phyloP scores from a whole-genome alignment of 305 asterid species.

The Fraxinus platypoda region DNA sequence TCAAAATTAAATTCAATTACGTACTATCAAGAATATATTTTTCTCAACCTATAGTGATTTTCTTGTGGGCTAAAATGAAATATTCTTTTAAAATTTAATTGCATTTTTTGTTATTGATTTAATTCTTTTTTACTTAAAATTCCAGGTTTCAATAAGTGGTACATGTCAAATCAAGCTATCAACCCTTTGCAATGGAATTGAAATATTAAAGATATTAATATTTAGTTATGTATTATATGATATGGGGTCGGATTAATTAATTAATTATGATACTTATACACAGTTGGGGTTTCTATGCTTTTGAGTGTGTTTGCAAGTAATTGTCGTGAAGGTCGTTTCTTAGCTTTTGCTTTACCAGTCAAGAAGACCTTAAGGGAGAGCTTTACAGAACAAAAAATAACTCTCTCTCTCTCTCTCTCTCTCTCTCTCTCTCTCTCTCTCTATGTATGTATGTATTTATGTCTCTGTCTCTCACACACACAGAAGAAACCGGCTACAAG shows the following conservation, averaged over 20 bases:
- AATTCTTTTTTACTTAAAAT: neutral
- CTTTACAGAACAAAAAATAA: neutral
- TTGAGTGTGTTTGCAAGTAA: slow-evolving; percentile 4
- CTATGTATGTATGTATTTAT: neutral
- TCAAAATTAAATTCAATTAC: too few relatives aligned
- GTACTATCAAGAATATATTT: neutral
- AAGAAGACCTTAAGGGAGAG: slow-evolving; percentile 34
- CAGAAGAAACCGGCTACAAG: slow-evolving; percentile 29
- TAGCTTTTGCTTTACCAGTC: slow-evolving; percentile 74
- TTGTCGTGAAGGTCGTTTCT: slow-evolving; percentile 15
- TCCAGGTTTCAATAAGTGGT: neutral
- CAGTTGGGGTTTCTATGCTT: slow-evolving; percentile 3
- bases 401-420: neutral
- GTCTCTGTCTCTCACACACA: neutral
- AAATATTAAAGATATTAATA: neutral
- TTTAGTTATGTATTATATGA: neutral
- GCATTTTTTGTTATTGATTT: neutral
- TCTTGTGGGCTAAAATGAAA: neutral
- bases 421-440: neutral
- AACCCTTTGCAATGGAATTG: neutral
- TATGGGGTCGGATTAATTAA: neutral
- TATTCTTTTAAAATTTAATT: neutral
- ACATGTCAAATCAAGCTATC: neutral
- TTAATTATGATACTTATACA: neutral
- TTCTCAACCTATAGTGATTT: neutral